Base-by-base conservation (phyloP, 352 stramenopile species). In the Globisporangium orthogonon region DNA sequence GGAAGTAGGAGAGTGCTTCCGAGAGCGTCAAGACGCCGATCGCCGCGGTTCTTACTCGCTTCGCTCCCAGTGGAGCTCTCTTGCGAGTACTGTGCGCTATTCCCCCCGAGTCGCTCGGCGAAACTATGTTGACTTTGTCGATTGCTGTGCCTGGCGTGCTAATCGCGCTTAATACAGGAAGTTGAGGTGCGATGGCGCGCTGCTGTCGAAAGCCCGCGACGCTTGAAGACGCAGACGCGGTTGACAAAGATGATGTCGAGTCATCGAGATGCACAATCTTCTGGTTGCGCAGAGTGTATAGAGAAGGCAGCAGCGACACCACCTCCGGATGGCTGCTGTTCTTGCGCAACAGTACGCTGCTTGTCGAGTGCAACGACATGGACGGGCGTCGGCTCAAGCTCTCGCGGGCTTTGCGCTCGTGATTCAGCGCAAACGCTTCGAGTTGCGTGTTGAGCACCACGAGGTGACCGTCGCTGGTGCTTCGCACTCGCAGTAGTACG, bases 1-100 rank as follows among this genome's bases (percentile, higher is more conserved):
- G 47, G 30, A 60, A 56, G 33, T 37, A 37, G 2, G 39, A 28
- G 44, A 65, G 52, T 6, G 50, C 55, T 14, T 66, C 60, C 2
- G 55, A 66, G 35, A 66, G 55, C 29, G 60, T 66, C n/a, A 66
- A 14, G 18, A 62, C 44, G 3, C 50, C 60, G 5, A 63, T 18
- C 1, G 47, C 60, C 1, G 44, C 28, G 18, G 23, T 63, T 18
- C 57, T 45, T 14, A 59, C 17, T 14, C 49, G 43, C 60, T 62
- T 63, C 17, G 39, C 43, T 14, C 50, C 37, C 7, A 29, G 40
- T 15, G 28, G 30, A 13, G 39, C 5, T 58, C 35, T 39, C 40
- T 62, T 56, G 4, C 18, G 49, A 15, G 11, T 11, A 41, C 37
- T 13, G 14, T 10, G 0, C 37, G 37, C 37, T 41, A 15, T 17